Base-by-base conservation (phyloP, 371 early-diverging fungal genomes). In the Rhizomucor pusillus region DNA sequence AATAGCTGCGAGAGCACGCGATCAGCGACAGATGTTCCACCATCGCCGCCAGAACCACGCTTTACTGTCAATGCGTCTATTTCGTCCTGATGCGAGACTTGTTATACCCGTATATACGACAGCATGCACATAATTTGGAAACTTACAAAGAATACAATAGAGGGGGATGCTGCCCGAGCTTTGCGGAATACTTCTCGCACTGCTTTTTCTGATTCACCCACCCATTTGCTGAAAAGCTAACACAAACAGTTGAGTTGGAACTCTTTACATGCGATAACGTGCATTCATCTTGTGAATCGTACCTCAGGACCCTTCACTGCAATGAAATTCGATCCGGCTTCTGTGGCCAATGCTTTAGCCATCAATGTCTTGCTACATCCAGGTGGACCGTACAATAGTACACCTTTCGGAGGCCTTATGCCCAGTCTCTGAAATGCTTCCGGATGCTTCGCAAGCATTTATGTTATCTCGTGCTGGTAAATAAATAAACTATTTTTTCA, bases 361-460 rank as follows among this genome's bases (percentile, higher is more conserved):
- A 97, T 89, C 39, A 98, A 75, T 0, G 99, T 99, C 67, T 99
- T 99, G 71, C 92, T 90, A 74, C 98, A 97, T 19, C 98, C 99
- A 3, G 99, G 98, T 3, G 99, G 99, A 2, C 99, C 99, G 64
- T 98, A 99, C 13, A 99, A 67, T 16, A 99, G 69, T 39, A 98
- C 86, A 1, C 99, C 99, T 67, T 95, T 98, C 11, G 98, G 97
- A 11, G 99, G 98, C 6, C 85, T 78, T 50, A 98, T 93, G 1
- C 92, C 92, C 67, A 96, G 82, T 13, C 90, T 77, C 11, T 62
- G 59, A 75, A 98, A 99, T 6, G 89, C 84, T 46, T 93, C 92
- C 0, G 96, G 92, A 70, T 96, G 95, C 77, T 89, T 44, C 35
- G 47, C 1, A 37, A 47, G 29, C 24, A 36, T 43, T 18, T 43